These are phyloP conservation scores for Lunularia cruciata DNA, from an alignment of 225 moss, liverwort and hornwort species.

Conservation along the genomic window DNA sequence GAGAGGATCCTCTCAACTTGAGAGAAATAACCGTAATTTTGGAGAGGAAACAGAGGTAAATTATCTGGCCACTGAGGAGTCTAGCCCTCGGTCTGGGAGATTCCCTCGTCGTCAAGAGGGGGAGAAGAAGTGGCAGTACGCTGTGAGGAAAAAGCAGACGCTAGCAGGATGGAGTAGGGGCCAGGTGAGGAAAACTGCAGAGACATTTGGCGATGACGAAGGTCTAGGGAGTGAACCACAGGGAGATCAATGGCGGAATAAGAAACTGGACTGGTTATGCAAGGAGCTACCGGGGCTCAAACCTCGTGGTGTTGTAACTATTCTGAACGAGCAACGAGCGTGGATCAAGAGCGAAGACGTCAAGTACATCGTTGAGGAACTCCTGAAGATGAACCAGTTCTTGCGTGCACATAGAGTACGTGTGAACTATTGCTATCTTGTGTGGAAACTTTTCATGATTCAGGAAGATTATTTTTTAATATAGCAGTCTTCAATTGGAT, in stretches of 20 bases:
- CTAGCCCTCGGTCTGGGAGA: neutral
- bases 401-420: slow-evolving; percentile 86
- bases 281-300: slow-evolving; percentile 72
- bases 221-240: slow-evolving; percentile 33
- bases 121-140: slow-evolving; percentile 50
- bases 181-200: slow-evolving; percentile 25
- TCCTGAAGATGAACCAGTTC: slow-evolving; percentile 59
- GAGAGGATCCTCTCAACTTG: neutral
- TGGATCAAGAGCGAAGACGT: slow-evolving; percentile 76
- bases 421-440: no score
- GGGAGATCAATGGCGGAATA: slow-evolving; percentile 73
- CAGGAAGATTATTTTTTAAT: neutral
- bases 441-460: neutral
- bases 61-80: neutral
- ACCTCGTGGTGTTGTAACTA: slow-evolving; percentile 74
- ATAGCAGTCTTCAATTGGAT: no score
- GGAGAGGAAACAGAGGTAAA: neutral
- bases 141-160: slow-evolving; percentile 49
- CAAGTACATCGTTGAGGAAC: slow-evolving; percentile 66
- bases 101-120: slow-evolving; percentile 42
- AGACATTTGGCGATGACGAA: slow-evolving; percentile 32
- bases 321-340: slow-evolving; percentile 78
- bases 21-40: neutral
- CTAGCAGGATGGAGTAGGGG: slow-evolving; percentile 41
- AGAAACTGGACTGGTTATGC: slow-evolving; percentile 80